Base-by-base conservation (phyloP, 257 asterid genomes). In the Buddleja alternifolia region DNA sequence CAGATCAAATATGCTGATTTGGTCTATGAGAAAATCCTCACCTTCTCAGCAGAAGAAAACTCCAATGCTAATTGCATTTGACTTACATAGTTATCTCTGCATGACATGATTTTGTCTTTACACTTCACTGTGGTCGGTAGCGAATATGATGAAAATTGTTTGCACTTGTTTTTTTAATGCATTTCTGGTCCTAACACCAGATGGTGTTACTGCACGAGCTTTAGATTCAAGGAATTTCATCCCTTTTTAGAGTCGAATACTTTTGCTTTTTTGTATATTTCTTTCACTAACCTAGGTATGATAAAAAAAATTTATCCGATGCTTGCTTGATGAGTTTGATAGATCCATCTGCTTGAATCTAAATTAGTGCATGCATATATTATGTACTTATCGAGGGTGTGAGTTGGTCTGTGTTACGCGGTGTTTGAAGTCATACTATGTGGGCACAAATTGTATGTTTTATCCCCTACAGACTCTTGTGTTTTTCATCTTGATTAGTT, bases 1-100 rank as follows among this genome's bases (percentile, higher is more conserved):
- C 52, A 44, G 15, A 36, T 47, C 14, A 15, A 50, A 52, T 46
- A 41, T 55, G 52, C 44, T 73, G 68, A 57, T 50, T 62, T 42
- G 36, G 54, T 73, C 66, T 64, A 45, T 14, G 40, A 1, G 42
- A 21, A 23, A 37, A 73, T 7, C 32, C 15, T 55, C 23, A 8
- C 55, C 36, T 8, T 42, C 60, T 32, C 34, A 15, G 17, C 24
- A 19, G 47, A 17, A 10, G 36, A 42, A 17, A 55, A 36, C 39
- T 45, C 24, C 37, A 14, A 45, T 47, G 32, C 54, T 65, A 19
- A 24, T 3, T 56, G 48, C 12, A 45, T 45, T 40, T 54, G 40
- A 45, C 7, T 54, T 42, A 14, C 7, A 9, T 19, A 20, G 16
- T 48, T 14, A 44, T 60, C 37, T n/a, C n/a, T 70, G 44, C 52